Percentiles rank a stretch among this genome's conserved stretches.
Evolutionary conservation across 2,329 filamentous ascomycete species (phyloP).

Genomic region (Delphinella strobiligena): DNA sequence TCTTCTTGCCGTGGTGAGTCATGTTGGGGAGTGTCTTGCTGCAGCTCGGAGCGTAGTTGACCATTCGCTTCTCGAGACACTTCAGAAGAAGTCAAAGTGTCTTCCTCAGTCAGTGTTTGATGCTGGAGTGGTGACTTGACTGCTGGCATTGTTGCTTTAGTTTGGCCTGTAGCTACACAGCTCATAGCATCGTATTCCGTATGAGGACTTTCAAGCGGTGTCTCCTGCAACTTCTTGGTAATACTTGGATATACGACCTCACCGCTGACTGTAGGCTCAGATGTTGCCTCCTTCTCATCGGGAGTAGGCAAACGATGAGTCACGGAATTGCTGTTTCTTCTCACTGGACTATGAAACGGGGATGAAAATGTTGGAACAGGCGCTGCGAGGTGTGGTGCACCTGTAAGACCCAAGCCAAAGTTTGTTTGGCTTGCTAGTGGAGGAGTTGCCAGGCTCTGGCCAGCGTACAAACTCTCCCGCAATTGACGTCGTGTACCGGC

Average conservation of each 20-base stretch:
- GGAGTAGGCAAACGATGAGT: slow-evolving; percentile 12
- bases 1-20: slow-evolving; percentile 11
- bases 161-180: slow-evolving; percentile 13
- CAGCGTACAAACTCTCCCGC: slow-evolving; percentile 25
- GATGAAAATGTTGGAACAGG: not conserved
- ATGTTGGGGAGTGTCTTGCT: too few relatives aligned
- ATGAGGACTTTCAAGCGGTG: not conserved
- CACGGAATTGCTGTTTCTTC: not conserved
- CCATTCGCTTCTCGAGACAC: too few relatives aligned
- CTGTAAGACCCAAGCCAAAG: not conserved
- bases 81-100: too few relatives aligned
- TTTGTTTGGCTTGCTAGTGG: not conserved
- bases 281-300: slow-evolving; percentile 5
- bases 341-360: slow-evolving; percentile 7
- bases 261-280: not conserved
- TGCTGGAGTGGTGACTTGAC: too few relatives aligned
- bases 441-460: slow-evolving; percentile 22
- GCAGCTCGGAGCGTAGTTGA: too few relatives aligned
- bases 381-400: slow-evolving; percentile 3
- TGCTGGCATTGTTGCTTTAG: too few relatives aligned
- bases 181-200: slow-evolving; percentile 15
- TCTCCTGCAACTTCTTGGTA: not conserved
- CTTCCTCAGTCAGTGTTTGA: too few relatives aligned
- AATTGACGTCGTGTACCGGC: slow-evolving; percentile 26
- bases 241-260: slow-evolving; percentile 1